Conservation (phyloP, 2,329 filamentous ascomycete genomes). For the Fusarium sterilihyphosum region DNA sequence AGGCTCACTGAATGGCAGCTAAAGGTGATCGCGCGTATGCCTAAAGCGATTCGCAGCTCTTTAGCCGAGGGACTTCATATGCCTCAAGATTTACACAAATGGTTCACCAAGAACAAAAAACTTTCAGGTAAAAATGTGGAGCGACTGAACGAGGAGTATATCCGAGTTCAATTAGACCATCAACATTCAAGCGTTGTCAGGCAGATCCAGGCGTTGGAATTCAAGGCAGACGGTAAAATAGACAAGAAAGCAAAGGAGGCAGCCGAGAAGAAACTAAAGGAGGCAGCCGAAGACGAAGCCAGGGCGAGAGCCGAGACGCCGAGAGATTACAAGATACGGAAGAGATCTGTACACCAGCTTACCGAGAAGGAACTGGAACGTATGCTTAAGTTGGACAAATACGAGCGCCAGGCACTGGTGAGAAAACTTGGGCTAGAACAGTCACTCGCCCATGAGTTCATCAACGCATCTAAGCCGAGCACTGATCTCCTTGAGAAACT, state of each 20-base stretch:
- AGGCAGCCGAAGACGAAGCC: background rate
- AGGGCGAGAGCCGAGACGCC: background rate
- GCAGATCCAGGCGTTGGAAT: background rate
- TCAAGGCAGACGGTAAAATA: background rate
- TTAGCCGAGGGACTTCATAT: background rate
- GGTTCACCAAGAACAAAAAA: background rate
- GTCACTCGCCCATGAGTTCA: background rate
- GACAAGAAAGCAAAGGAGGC: background rate
- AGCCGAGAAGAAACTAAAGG: background rate
- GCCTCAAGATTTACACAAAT: background rate
- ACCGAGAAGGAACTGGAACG: background rate
- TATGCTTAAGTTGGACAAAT: background rate
- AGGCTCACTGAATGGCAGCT: background rate
- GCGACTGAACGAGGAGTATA: background rate
- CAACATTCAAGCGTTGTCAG: background rate
- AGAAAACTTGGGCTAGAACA: background rate
- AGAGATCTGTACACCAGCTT: background rate
- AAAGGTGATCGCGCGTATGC: background rate
- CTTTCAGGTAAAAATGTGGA: background rate
- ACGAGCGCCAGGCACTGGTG: background rate
- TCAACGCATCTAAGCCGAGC: background rate
- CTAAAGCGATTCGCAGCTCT: rapidly evolving
- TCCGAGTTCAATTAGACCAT: background rate
- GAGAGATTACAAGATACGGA: background rate
- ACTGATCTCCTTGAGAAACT: constrained; percentile 1